Conservation (phyloP, 257 asterid species). For the Scutellaria galericulata region DNA sequence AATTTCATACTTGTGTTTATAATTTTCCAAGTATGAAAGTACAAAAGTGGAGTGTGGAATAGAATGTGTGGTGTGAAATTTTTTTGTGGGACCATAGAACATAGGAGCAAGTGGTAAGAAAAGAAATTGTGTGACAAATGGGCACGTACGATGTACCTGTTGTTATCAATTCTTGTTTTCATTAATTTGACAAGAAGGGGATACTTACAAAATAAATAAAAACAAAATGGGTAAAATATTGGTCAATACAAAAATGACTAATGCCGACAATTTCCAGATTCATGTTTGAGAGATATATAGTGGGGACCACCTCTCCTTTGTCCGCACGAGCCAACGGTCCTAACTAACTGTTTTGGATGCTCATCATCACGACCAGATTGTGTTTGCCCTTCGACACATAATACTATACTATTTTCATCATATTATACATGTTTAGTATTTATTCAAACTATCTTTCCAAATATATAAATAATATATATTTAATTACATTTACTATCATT, state of each 20-base stretch:
- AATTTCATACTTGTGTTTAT: too few species aligned
- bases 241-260: conserved; percentile 36
- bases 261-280: conserved; percentile 31
- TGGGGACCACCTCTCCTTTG: conserved; percentile 10
- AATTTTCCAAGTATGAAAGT: too few species aligned
- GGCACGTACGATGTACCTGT: conserved; percentile 53
- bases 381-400: too few species aligned
- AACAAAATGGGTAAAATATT: not conserved
- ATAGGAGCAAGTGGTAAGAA: conserved; percentile 1
- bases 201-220: not conserved
- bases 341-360: conserved; percentile 12
- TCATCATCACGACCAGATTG: not conserved
- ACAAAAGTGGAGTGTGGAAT: too few species aligned
- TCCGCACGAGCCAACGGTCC: conserved; percentile 38
- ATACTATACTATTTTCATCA: not conserved
- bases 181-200: conserved; percentile 8
- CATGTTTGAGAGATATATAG: not conserved
- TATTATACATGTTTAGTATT: too few species aligned
- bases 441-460: too few species aligned
- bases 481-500: too few species aligned
- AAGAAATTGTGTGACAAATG: conserved; percentile 9
- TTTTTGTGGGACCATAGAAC: not conserved
- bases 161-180: conserved; percentile 11
- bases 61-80: not conserved
- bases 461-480: too few species aligned